Conservation (phyloP, 345 rosid species). For the Eucalyptus curtisii region DNA sequence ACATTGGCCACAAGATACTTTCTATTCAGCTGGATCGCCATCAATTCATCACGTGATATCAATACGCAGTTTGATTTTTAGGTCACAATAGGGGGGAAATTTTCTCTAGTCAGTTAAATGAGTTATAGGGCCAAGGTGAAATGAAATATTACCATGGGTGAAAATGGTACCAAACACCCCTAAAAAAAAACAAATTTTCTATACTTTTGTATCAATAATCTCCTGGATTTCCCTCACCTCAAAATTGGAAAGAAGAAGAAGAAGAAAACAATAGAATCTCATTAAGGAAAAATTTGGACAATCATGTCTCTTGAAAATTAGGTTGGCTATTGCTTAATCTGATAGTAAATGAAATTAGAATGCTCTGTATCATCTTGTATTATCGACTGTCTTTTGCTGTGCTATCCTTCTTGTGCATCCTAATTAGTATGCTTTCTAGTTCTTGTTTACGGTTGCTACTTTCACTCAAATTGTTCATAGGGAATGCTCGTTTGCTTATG, state of each 20-base stretch:
- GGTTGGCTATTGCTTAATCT: background rate
- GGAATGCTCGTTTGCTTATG: background rate
- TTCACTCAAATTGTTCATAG: background rate
- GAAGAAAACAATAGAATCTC: accelerated
- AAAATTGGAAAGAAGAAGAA: background rate
- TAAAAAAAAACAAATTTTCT: accelerated
- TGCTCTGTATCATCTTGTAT: background rate
- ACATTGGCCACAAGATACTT: background rate
- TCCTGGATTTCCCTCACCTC: background rate
- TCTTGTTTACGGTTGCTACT: background rate
- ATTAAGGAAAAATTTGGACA: background rate
- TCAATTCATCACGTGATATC: background rate
- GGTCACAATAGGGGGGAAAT: background rate
- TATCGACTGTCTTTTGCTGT: background rate
- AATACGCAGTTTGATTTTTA: background rate
- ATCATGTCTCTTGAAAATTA: background rate
- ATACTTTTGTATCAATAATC: background rate
- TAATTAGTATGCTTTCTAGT: background rate
- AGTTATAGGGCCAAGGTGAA: background rate
- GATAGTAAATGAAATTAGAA: background rate
- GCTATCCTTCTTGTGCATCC: background rate
- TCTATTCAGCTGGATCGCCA: background rate
- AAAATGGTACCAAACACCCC: background rate
- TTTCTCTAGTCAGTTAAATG: background rate
- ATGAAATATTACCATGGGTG: background rate